A percentile compares a stretch with the other conserved stretches of the same genome.
Evolutionary conservation across 805 yeast genomes (phyloP).

Genomic region (Jamesozyma hellenica): DNA sequence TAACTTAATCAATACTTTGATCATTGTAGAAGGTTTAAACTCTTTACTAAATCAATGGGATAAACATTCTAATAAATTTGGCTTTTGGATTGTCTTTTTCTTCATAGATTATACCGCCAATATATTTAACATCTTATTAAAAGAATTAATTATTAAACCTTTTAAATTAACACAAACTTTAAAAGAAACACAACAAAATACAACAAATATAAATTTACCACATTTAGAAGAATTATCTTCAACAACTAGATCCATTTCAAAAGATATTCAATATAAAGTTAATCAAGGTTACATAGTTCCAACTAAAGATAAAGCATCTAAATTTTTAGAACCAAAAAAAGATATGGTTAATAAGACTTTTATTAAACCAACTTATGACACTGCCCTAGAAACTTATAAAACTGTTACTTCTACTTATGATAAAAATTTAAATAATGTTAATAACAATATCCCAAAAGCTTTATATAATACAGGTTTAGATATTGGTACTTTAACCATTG

Average conservation of each 20-base stretch:
- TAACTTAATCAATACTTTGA: constrained; percentile 17
- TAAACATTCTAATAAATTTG: constrained; percentile 14
- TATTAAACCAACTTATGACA: constrained; percentile 12
- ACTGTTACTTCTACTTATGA: constrained; percentile 24
- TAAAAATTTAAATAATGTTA: constrained; percentile 1
- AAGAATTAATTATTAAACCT: constrained; percentile 23
- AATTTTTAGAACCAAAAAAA: constrained; percentile 15
- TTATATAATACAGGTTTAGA: constrained; percentile 26
- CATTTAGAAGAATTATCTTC: constrained; percentile 23
- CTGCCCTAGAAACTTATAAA: constrained; percentile 20
- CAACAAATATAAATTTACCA: constrained; percentile 8
- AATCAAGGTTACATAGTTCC: constrained; percentile 16
- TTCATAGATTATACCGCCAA: constrained; percentile 25
- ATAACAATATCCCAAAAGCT: constrained; percentile 24
- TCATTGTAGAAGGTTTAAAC: constrained; percentile 27
- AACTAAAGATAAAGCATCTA: constrained; percentile 18
- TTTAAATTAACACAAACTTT: constrained; percentile 7
- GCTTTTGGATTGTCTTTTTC: constrained; percentile 24
- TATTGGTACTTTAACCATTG: constrained; percentile 21
- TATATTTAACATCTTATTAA: constrained; percentile 21
- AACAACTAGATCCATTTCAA: constrained; percentile 21
- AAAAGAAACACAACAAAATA: neutral
- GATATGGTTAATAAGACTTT: constrained; percentile 3
- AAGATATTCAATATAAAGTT: constrained; percentile 19
- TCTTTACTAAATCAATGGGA: constrained; percentile 13